Evolutionary conservation across 371 early-diverging fungal species (phyloP).

Genomic region (Mortierella sp.): DNA sequence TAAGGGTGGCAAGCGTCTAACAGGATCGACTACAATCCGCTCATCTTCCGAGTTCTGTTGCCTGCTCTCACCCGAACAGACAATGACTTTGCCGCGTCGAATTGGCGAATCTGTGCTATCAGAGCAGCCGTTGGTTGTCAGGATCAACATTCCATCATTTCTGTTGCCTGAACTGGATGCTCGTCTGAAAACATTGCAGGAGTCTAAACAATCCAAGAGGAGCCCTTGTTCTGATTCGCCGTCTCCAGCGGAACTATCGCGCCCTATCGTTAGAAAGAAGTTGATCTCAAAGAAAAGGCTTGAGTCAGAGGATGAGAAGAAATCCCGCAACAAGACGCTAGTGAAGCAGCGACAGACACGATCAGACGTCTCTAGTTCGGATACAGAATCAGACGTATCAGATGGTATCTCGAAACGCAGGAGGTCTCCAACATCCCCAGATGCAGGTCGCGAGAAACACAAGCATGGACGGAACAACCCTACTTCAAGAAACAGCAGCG

Average conservation of each 20-base stretch:
- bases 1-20: constrained; percentile 5
- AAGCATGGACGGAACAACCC: neutral
- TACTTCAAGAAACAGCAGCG: neutral
- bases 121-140: constrained; percentile 11
- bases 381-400: constrained; percentile 9
- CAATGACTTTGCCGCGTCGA: constrained; percentile 9
- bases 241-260: neutral
- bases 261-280: neutral
- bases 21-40: constrained; percentile 4
- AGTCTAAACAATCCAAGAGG: neutral
- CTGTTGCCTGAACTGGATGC: constrained; percentile 8
- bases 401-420: neutral
- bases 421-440: neutral
- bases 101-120: constrained; percentile 10
- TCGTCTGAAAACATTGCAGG: neutral
- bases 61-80: constrained; percentile 13
- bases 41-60: constrained; percentile 7
- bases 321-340: neutral
- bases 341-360: neutral
- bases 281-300: constrained; percentile 3
- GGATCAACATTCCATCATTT: constrained; percentile 19
- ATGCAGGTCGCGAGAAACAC: constrained; percentile 1
- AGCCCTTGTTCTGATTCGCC: too few species aligned
- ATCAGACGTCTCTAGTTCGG: constrained; percentile 3
- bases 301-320: constrained; percentile 5